Percentiles rank a stretch among this genome's conserved stretches.
Evolutionary conservation across 352 stramenopile genomes (phyloP).

Genomic region (Pythium brachiatum): DNA sequence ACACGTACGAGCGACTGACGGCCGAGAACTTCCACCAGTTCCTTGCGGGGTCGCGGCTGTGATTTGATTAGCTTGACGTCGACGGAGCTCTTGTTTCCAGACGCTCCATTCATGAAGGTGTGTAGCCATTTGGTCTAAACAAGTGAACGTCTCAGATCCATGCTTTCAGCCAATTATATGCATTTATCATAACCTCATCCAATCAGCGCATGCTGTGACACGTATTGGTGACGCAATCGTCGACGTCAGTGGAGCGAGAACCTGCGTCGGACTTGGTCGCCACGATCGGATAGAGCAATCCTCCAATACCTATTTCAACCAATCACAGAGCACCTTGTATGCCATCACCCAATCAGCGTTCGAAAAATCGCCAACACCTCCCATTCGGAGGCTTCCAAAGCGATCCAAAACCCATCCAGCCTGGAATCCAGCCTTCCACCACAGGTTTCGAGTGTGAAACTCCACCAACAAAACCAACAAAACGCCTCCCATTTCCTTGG

Average conservation of each 20-base stretch:
- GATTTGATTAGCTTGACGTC: constrained; percentile 1
- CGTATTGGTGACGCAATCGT: not conserved
- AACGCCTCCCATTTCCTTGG: no score
- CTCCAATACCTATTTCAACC: not conserved
- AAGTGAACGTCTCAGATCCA: not conserved
- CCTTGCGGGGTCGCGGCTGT: constrained; percentile 57
- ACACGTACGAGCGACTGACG: constrained; percentile 57
- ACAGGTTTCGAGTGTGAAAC: not conserved
- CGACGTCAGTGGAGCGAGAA: not conserved
- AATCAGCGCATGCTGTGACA: not conserved
- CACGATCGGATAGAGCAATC: not conserved
- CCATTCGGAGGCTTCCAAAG: no score
- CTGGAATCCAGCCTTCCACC: no score
- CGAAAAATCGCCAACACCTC: not conserved
- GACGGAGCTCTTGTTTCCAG: not conserved
- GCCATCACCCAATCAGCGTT: not conserved
- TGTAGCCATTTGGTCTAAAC: not conserved
- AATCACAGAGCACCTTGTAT: not conserved
- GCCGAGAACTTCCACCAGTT: constrained; percentile 52
- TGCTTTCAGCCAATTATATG: not conserved
- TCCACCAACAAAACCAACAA: not conserved
- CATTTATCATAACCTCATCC: not conserved
- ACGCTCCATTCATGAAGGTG: no score
- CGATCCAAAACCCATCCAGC: not conserved
- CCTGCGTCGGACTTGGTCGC: not conserved